Base-by-base conservation (phyloP, 768 basidiomycete genomes). In the Mycena olivaceomarginata region DNA sequence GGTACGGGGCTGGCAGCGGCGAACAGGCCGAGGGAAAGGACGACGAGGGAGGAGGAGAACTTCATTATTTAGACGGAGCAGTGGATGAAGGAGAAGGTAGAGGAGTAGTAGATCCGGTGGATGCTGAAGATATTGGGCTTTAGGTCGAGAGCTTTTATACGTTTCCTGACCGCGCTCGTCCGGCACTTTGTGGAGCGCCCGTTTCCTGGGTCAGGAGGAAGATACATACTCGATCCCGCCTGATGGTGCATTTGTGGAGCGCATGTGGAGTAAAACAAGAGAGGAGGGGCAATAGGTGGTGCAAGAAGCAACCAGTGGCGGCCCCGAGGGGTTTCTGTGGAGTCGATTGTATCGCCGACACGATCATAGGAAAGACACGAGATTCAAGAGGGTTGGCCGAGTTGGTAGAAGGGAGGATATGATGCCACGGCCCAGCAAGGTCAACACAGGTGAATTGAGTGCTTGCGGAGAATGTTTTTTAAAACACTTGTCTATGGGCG, bases 71-170 rank as follows among this genome's bases (percentile, higher is more conserved):
- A 20, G 9, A 46, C 25, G 25, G 67, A 57, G 9, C 40, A 48
- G 60, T 10, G 16, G 62, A 45, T 68, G 12, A 40, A 53, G 51
- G 16, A 25, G 31, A 51, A 12, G 12, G 67, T 31, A 15, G 13
- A 31, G 31, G 31, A 39, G 37, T 8, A 56, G n/a, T 57, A 10
- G 67, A 18, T 68, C 12, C 12, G 67, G 40, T 12, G 51, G 67
- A 53, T 48, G 46, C 51, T 41, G 53, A 68, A 57, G 48, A 51
- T n/a, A 41, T 68, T 15, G 5, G 39, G 13, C 37, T 22, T 16
- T 41, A 10, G 51, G 51, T 41, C 10, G 13, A 57, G 67, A 53
- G 31, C 39, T 68, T 68, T 68, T 57, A 68, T 68, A 57, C 67
- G 12, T 48, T 12, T 48, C 16, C 53, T 20, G 48, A 5, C 13